These are phyloP conservation scores for Gymnopus androsaceus DNA, from an alignment of 1,284 basidiomycete genomes.

Conservation along the genomic window DNA sequence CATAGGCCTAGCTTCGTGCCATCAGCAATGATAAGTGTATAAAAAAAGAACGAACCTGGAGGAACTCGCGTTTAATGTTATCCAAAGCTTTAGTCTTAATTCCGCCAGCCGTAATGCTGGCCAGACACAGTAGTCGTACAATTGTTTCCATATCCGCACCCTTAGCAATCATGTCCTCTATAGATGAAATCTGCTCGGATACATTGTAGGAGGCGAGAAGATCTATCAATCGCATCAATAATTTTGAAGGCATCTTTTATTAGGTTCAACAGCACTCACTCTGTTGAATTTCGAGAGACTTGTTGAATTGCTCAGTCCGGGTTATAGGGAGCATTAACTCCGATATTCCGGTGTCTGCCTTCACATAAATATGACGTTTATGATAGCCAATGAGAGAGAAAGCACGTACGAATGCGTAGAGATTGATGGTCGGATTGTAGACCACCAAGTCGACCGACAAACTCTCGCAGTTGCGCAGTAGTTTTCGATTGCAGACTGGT, in stretches of 20 bases:
- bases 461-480: conserved; percentile 89
- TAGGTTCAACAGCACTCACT: conserved; percentile 53
- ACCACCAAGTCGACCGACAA: conserved; percentile 92
- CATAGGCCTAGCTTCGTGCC: conserved; percentile 69
- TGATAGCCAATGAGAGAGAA: conserved; percentile 1
- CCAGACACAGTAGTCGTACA: conserved; percentile 83
- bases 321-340: conserved; percentile 88
- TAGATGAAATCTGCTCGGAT: conserved; percentile 71
- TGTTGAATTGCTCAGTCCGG: conserved; percentile 88
- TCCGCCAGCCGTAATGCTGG: conserved; percentile 81
- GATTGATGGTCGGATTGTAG: conserved; percentile 91
- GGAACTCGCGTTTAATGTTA: conserved; percentile 85
- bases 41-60: conserved; percentile 63
- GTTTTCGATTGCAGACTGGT: conserved; percentile 83
- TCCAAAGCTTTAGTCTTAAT: conserved; percentile 89
- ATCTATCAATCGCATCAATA: conserved; percentile 50
- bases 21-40: conserved; percentile 15
- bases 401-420: conserved; percentile 73
- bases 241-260: conserved; percentile 7
- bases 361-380: conserved; percentile 13
- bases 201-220: conserved; percentile 89
- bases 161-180: conserved; percentile 87
- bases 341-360: conserved; percentile 88
- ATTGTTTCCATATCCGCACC: conserved; percentile 79
- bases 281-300: conserved; percentile 93